Evolutionary conservation across 768 basidiomycete genomes (phyloP).

Genomic region (Hortiboletus campestris): DNA sequence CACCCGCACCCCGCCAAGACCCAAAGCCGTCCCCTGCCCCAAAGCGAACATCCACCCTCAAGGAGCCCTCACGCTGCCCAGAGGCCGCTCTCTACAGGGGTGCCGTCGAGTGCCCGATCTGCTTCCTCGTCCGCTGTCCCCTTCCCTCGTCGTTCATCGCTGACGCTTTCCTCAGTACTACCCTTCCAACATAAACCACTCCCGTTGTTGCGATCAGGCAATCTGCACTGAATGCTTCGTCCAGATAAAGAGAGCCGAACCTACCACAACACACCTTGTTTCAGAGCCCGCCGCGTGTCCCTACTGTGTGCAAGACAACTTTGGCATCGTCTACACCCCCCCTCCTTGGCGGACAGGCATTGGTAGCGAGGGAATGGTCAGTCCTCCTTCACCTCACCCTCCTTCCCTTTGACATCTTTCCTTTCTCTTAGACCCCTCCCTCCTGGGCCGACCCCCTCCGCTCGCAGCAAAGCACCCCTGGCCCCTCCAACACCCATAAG

Average conservation of each 20-base stretch:
- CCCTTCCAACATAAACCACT: constrained; percentile 94
- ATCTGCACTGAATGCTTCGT: constrained; percentile 99
- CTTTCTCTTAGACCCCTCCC: constrained; percentile 35
- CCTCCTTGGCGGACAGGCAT: constrained; percentile 81
- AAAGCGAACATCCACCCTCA: constrained; percentile 57
- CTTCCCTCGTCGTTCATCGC: constrained; percentile 9
- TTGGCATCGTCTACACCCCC: constrained; percentile 85
- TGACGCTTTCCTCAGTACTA: constrained; percentile 70
- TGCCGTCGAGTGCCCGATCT: constrained; percentile 95
- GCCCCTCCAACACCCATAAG: constrained; percentile 52
- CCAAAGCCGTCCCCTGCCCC: constrained; percentile 31
- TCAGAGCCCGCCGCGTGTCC: constrained; percentile 97
- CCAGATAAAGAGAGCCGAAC: constrained; percentile 95
- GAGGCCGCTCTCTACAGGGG: constrained; percentile 82
- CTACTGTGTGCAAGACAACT: constrained; percentile 96
- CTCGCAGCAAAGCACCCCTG: constrained; percentile 38
- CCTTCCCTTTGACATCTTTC: neutral
- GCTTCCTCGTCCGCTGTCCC: constrained; percentile 77
- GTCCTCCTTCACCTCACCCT: constrained; percentile 23
- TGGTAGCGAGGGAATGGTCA: constrained; percentile 68
- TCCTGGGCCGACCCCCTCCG: constrained; percentile 56
- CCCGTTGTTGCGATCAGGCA: constrained; percentile 96
- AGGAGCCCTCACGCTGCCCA: constrained; percentile 61
- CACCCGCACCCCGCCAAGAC: constrained; percentile 34
- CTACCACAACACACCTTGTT: constrained; percentile 91